These are phyloP conservation scores for Monsonia emarginata DNA, from an alignment of 441 rosid species.

Conservation along the genomic window DNA sequence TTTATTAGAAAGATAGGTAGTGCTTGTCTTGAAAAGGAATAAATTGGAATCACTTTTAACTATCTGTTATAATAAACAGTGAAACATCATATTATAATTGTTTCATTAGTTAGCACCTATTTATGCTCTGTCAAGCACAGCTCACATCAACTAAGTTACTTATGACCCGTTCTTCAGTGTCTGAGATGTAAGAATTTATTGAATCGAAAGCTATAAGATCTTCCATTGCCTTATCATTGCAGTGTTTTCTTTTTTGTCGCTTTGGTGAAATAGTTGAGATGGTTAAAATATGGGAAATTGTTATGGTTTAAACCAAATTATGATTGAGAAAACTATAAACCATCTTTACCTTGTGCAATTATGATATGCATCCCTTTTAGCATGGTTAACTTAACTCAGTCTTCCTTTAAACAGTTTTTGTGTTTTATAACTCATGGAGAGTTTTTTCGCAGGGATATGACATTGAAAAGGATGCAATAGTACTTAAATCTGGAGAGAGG, in stretches of 20 bases:
- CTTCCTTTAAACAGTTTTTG: not conserved
- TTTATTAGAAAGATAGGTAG: not conserved
- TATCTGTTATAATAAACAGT: not conserved
- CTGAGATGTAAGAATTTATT: not conserved
- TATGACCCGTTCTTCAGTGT: not conserved
- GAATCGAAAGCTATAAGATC: not conserved
- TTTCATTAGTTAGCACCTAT: not conserved
- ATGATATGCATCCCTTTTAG: not conserved
- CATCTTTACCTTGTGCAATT: conserved; percentile 1
- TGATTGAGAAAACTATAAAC: not conserved
- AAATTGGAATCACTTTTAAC: not conserved
- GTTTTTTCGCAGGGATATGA: conserved; percentile 59
- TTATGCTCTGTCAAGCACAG: not conserved
- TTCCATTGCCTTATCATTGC: not conserved
- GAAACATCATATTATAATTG: not conserved
- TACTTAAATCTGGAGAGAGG: conserved; percentile 63
- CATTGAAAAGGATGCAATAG: conserved; percentile 50
- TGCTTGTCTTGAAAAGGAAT: not conserved
- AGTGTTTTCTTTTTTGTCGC: not conserved
- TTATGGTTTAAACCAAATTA: not conserved
- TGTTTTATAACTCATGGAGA: conserved; percentile 13
- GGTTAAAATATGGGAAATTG: not conserved
- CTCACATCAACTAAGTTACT: not conserved
- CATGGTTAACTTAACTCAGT: not conserved
- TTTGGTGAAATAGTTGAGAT: not conserved